Base-by-base conservation (phyloP, 2,329 filamentous ascomycete genomes). In the Plectosphaerella cucumerina region DNA sequence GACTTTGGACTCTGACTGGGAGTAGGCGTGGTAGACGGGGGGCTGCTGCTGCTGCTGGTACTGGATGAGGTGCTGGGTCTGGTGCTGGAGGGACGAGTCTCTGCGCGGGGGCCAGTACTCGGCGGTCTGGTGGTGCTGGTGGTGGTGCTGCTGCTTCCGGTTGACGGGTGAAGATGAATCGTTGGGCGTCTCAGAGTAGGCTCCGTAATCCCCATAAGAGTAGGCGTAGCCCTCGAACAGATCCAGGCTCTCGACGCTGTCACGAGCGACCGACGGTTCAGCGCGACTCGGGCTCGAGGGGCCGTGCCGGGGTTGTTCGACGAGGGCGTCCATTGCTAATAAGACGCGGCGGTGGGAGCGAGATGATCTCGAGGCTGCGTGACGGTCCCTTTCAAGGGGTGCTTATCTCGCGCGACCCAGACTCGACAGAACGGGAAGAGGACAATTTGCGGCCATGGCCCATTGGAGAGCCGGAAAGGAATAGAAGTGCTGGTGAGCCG, bases 121-220 rank as follows among this genome's bases (percentile, higher is more conserved):
- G n/a, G n/a, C n/a, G n/a, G n/a, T n/a, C n/a, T n/a, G n/a, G 41
- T 23, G 17, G 11, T 43, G 41, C 6, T 43, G 17, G 18, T 4
- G 10, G 20, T 39, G 18, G 34, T 48, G 22, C 21, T 48, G 46
- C 15, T 31, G 26, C 17, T 17, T n/a, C 4, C 41, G 45, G 4
- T 34, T 17, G 45, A 47, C 35, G 33, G 34, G 45, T 26, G 31
- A 35, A 42, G 53, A 50, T 57, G 55, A 57, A 57, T 53, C 55
- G 51, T 52, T 45, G 22, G 21, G 51, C 50, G 55, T 57, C 47
- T 57, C 55, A 57, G 55, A 42, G 47, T 37, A 35, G 17, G 48
- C 44, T 17, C 39, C 39, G 26, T 31, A 31, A 31, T 31, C 26
- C 26, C 26, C 26, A 11, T 31, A 31, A 31, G 26, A 31, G 39